Base-by-base conservation (phyloP, 371 early-diverging fungal genomes). In the Nematocida displodere region DNA sequence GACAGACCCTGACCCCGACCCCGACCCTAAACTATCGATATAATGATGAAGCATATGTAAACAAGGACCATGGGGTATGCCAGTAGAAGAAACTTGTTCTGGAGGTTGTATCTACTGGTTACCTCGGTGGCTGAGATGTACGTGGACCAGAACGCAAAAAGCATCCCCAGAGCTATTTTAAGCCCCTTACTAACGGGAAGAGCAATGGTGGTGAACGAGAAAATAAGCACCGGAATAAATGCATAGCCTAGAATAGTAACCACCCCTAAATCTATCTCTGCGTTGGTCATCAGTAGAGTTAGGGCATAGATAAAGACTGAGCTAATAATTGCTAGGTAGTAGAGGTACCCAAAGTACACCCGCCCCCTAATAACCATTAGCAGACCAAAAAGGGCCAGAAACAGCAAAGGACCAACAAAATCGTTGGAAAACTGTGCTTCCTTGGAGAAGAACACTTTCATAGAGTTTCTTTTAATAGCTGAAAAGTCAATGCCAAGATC, bases 301-400 rank as follows among this genome's bases (percentile, higher is more conserved):
- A 84, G 47, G n/a, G 54, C 52, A 65, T 76, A 83, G 40, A 82
- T 81, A 28, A 67, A 67, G 11, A 82, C 22, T 33, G 49, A 55
- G 17, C 66, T 75, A 44, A 64, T 44, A 20, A 80, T 37, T 5
- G 79, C 77, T 17, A 84, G 58, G 52, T 76, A 67, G 49, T 84
- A 84, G 47, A 84, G 49, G 52, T 83, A 83, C 24, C 82, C 80
- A 66, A 83, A 80, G 48, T 83, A 82, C 15, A 83, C 56, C 55
- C 80, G 79, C 22, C 80, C 81, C 24, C 80, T 64, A 8, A 82
- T 8, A 17, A 81, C n/a, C 1, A 84, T 71, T 24, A 64, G 52
- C 37, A 79, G 11, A 7, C 80, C 53, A 64, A 59, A 84, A 11
- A 78, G 28, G 3, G 63, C 29, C 5, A 83, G 31, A 58, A 82